These are phyloP conservation scores for Fremontodendron californicum DNA, from an alignment of 345 rosid species.

Conservation along the genomic window DNA sequence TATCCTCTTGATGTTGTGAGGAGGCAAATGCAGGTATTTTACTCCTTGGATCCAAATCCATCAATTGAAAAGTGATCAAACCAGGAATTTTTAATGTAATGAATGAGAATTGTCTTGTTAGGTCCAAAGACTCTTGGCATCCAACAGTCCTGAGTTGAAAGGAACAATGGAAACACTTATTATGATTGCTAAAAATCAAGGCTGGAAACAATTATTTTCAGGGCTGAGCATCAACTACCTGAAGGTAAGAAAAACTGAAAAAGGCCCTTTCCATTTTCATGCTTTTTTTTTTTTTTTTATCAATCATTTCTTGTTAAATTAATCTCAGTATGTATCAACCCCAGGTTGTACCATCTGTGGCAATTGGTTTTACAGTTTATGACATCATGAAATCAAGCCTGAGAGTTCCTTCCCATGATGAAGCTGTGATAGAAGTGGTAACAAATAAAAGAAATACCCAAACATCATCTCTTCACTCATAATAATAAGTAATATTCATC, in stretches of 20 bases:
- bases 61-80: not conserved
- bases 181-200: conserved; percentile 62
- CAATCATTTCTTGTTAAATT: not conserved
- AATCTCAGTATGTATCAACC: not conserved
- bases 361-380: conserved; percentile 90
- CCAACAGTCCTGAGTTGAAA: conserved; percentile 45
- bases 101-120: conserved; percentile 22
- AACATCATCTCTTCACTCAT: conserved; percentile 46
- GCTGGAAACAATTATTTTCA: conserved; percentile 96
- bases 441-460: conserved; percentile 47
- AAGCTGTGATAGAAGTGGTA: conserved; percentile 46
- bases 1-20: conserved; percentile 96
- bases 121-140: conserved; percentile 63
- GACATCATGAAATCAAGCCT: conserved; percentile 75
- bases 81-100: not conserved
- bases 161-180: conserved; percentile 71
- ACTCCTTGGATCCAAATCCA: conserved; percentile 1
- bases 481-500: conserved; percentile 4
- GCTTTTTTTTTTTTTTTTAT: not conserved
- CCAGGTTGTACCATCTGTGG: conserved; percentile 91
- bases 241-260: conserved; percentile 66
- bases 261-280: not conserved
- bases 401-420: conserved; percentile 81
- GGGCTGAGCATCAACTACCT: conserved; percentile 90
- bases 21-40: conserved; percentile 91